Percentiles rank a stretch among this genome's conserved stretches.
These are phyloP conservation scores for Mycena polygramma DNA, from an alignment of 768 basidiomycete species.

Conservation along the genomic window DNA sequence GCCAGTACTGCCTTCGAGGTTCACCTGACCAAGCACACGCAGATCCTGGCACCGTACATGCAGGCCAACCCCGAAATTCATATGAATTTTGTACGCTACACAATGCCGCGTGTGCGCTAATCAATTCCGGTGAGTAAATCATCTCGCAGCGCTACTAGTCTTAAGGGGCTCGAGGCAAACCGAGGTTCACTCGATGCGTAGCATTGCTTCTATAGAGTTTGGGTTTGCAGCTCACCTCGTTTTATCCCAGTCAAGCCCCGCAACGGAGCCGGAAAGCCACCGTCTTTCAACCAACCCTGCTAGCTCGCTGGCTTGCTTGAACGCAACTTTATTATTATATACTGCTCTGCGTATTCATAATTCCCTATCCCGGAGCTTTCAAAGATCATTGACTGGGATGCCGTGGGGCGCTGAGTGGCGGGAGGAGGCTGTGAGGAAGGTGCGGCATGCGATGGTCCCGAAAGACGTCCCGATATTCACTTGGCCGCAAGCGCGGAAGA, in stretches of 20 bases:
- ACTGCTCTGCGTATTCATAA: too few relatives aligned
- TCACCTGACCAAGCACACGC: slow-evolving; percentile 11
- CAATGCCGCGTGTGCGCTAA: slow-evolving; percentile 12
- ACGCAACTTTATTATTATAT: too few relatives aligned
- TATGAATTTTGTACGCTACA: slow-evolving; percentile 3
- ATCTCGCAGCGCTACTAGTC: too few relatives aligned
- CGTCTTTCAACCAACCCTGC: slow-evolving; percentile 21
- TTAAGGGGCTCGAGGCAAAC: slow-evolving; percentile 7
- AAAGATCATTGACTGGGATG: not conserved
- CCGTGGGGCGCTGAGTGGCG: slow-evolving; percentile 23
- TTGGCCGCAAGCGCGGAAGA: slow-evolving; percentile 3
- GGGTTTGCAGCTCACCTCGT: slow-evolving; percentile 23
- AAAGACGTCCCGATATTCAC: too few relatives aligned
- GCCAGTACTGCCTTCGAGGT: slow-evolving; percentile 18
- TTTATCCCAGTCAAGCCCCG: too few relatives aligned
- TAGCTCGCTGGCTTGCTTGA: too few relatives aligned
- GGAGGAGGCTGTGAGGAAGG: slow-evolving; percentile 5
- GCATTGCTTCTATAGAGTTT: slow-evolving; percentile 11
- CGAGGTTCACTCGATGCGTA: slow-evolving; percentile 20
- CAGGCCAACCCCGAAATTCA: slow-evolving; percentile 12
- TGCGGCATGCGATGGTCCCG: slow-evolving; percentile 26
- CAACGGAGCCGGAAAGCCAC: too few relatives aligned
- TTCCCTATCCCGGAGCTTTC: too few relatives aligned
- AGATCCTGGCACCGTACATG: slow-evolving; percentile 22
- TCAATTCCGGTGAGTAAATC: slow-evolving; percentile 7